Evolutionary conservation across 345 rosid genomes (phyloP).

Genomic region (Abelmoschus esculentus): DNA sequence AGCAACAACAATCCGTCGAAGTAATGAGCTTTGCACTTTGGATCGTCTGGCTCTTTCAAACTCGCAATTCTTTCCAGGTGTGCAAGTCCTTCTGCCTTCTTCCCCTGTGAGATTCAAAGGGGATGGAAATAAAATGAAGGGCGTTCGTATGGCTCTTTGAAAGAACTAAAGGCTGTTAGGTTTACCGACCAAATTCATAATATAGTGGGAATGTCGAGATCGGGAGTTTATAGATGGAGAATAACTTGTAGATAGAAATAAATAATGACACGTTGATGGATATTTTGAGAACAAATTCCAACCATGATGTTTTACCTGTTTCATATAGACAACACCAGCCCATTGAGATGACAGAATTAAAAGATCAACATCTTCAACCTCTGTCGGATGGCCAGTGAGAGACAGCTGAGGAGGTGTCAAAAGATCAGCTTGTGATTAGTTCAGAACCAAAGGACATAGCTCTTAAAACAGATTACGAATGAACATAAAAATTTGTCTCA

Average conservation of each 20-base stretch:
- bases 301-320: conserved; percentile 39
- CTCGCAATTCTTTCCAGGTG: conserved; percentile 68
- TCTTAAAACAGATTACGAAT: conserved; percentile 5
- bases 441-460: not conserved
- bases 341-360: conserved; percentile 68
- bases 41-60: conserved; percentile 65
- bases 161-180: not conserved
- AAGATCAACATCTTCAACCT: conserved; percentile 47
- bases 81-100: conserved; percentile 53
- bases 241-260: not conserved
- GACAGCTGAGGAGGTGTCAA: conserved; percentile 40
- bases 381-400: conserved; percentile 35
- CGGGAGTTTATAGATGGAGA: not conserved
- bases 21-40: conserved; percentile 64
- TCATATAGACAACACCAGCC: conserved; percentile 65
- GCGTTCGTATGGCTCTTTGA: not conserved
- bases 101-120: conserved; percentile 36
- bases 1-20: conserved; percentile 59
- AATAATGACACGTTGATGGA: not conserved
- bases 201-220: not conserved
- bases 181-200: not conserved
- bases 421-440: not conserved
- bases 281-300: not conserved
- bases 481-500: not conserved
- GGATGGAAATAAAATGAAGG: not conserved